Evolutionary conservation across 306 rosid genomes (phyloP), one percentile per base, ranked within the genome.

Genomic region (Argentina anserina): DNA sequence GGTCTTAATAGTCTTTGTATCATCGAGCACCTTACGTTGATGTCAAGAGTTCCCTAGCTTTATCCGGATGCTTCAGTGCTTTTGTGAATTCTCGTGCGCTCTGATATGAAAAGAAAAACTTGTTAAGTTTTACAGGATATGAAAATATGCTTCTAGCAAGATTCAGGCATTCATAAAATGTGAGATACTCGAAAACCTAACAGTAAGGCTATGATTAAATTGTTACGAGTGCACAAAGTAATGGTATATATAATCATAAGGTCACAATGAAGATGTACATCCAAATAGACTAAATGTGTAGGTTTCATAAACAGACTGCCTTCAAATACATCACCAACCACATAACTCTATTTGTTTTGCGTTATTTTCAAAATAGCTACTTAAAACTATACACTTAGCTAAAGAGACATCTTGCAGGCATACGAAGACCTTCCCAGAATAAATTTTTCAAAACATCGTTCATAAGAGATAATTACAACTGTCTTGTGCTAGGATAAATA

Each of bases 11-110:
- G 71, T 68, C 52, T 64, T 74, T 69, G 55, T 72, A 71, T 75
- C 81, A 75, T 81, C 76, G 80, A 74, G 33, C 73, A 71, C 80
- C 80, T 55, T 79, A 77, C 43, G 80, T 75, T 6, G 76, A 78
- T 46, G 70, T 33, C 71, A 60, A 55, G 69, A 80, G 65, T 77
- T 86, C 89, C 77, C 83, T 78, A 75, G 81, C 86, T 80, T 81
- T 85, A 52, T 83, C 87, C 26, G 80, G 86, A 78, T 73, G 86
- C 78, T 80, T 76, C 76, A 89, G 81, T 68, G 76, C 84, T 84
- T 86, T 86, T 9, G 84, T 79, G 36, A 93, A 83, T 79, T 89
- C 97, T 46, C 77, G 84, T 56, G 96, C 90, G 69, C 81, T 84
- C 98, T 93, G 96, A 21, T 76, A 72, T 70, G 61, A 73, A 41